These are phyloP conservation scores for Eimeria zaria DNA, from an alignment of 169 alveolate genomes.

Conservation along the genomic window DNA sequence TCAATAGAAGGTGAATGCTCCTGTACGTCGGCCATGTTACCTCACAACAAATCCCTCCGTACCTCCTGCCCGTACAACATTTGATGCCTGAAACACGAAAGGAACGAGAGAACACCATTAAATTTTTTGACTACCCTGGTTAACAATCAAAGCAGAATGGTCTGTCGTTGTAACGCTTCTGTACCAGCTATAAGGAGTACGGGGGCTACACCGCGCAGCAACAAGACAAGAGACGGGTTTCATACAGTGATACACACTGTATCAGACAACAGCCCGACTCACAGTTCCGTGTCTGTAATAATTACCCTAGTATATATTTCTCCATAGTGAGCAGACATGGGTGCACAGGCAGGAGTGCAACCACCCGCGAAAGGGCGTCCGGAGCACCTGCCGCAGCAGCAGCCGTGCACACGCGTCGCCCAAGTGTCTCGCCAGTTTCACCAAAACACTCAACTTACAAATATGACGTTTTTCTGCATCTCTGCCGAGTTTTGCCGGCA, in stretches of 20 bases:
- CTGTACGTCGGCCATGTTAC: neutral
- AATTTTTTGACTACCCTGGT: neutral
- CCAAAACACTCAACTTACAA: conserved; percentile 17
- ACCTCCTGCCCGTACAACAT: neutral
- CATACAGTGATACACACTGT: neutral
- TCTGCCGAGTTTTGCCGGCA: conserved; percentile 69
- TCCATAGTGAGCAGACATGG: conserved; percentile 33
- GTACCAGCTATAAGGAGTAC: conserved; percentile 2
- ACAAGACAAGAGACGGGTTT: neutral
- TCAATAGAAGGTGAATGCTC: neutral
- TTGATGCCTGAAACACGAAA: neutral
- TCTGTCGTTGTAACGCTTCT: neutral
- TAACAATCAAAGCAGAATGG: conserved; percentile 1
- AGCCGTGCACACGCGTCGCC: conserved; percentile 46
- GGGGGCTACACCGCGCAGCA: neutral
- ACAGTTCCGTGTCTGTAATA: neutral
- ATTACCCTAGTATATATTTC: neutral
- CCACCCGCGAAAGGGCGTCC: conserved; percentile 63
- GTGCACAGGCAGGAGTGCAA: conserved; percentile 67
- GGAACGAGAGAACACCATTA: neutral
- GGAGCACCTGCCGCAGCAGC: conserved; percentile 74
- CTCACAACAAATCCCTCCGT: neutral
- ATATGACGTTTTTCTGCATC: conserved; percentile 53
- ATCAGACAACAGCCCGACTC: neutral
- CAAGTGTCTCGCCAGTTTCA: conserved; percentile 24